These are phyloP conservation scores for Apiospora rasikravindrae DNA, from an alignment of 2,329 filamentous ascomycete genomes.

Conservation along the genomic window DNA sequence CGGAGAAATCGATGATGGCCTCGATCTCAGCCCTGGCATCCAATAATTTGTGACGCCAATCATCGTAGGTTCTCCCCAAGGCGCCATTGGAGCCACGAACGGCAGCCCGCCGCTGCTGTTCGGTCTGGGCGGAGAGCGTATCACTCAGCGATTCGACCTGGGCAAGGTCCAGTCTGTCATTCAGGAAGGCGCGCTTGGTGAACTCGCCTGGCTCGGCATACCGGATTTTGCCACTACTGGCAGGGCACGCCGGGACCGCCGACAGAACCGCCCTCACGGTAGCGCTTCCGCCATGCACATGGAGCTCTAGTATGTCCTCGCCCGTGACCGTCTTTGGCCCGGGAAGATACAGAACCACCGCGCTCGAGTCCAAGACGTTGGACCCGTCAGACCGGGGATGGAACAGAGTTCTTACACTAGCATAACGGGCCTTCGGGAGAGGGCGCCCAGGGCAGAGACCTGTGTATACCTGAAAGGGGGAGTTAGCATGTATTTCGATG, in stretches of 20 bases:
- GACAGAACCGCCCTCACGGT: constrained; percentile 85
- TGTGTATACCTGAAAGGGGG: constrained; percentile 51
- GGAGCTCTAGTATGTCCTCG: constrained; percentile 89
- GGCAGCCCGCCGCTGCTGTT: constrained; percentile 88
- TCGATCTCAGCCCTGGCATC: constrained; percentile 89
- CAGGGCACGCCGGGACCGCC: constrained; percentile 67
- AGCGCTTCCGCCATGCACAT: constrained; percentile 91
- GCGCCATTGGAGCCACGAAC: constrained; percentile 76
- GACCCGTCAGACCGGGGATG: constrained; percentile 46
- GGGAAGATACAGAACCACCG: constrained; percentile 84
- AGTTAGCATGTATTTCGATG: constrained; percentile 25
- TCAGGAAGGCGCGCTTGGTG: constrained; percentile 88
- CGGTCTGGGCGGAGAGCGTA: constrained; percentile 74
- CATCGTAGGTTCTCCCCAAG: constrained; percentile 78
- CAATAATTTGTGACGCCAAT: constrained; percentile 78
- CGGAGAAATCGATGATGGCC: constrained; percentile 94
- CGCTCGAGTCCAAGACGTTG: constrained; percentile 76
- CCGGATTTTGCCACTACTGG: constrained; percentile 57
- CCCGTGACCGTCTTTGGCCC: constrained; percentile 84
- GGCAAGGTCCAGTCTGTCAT: constrained; percentile 82
- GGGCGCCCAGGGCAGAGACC: constrained; percentile 54
- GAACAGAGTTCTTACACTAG: constrained; percentile 76
- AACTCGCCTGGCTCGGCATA: constrained; percentile 97
- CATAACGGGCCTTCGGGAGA: constrained; percentile 58
- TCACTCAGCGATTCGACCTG: constrained; percentile 76